A percentile compares a stretch with the other conserved stretches of the same genome.
Evolutionary conservation across 148 eudicot species (phyloP).

Genomic region (Fagopyrum homotropicum): DNA sequence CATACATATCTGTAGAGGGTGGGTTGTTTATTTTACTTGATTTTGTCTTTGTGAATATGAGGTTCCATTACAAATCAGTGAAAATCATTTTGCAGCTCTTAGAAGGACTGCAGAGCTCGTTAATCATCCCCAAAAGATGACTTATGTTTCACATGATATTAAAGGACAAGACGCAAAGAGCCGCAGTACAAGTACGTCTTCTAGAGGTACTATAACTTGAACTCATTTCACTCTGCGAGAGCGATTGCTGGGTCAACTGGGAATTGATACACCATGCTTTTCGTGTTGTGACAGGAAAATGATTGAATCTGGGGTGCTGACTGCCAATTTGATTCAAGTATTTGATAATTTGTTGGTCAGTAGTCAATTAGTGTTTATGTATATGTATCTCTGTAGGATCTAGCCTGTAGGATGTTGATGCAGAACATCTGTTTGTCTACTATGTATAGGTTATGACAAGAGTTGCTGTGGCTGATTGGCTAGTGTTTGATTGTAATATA

Average conservation of each 20-base stretch:
- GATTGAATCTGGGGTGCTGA: not conserved
- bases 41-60: not conserved
- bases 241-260: not conserved
- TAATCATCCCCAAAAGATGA: slow-evolving; percentile 53
- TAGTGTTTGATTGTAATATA: too few relatives aligned
- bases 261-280: not conserved
- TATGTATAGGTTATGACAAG: not conserved
- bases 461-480: too few relatives aligned
- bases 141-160: slow-evolving; percentile 50
- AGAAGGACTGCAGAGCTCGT: slow-evolving; percentile 84
- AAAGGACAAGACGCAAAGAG: slow-evolving; percentile 42
- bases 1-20: not conserved
- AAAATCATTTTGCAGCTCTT: slow-evolving; percentile 39
- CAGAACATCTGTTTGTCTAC: not conserved
- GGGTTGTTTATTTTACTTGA: not conserved
- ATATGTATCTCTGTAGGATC: slow-evolving; percentile 19
- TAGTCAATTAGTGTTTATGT: not conserved
- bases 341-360: not conserved
- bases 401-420: slow-evolving; percentile 17
- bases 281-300: slow-evolving; percentile 1
- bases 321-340: not conserved
- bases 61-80: too few relatives aligned
- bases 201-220: slow-evolving; percentile 31
- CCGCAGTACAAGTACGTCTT: slow-evolving; percentile 25
- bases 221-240: not conserved